A percentile compares a stretch with the other conserved stretches of the same genome.
Evolutionary conservation across 768 basidiomycete species (phyloP).

Genomic region (Agrocybe pediades): DNA sequence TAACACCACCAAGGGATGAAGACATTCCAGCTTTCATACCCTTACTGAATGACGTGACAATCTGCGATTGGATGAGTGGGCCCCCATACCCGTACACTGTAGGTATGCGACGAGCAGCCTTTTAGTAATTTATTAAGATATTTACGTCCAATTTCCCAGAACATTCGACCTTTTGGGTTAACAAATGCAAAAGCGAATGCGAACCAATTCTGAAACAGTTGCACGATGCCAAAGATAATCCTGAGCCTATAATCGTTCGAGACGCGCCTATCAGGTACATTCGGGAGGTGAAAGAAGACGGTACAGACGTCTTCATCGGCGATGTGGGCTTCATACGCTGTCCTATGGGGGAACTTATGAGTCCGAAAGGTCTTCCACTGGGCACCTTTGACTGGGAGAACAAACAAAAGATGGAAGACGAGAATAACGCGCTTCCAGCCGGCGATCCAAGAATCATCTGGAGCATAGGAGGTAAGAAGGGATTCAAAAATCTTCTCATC

Average conservation of each 20-base stretch:
- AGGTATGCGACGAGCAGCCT: background rate
- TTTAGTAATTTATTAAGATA: background rate
- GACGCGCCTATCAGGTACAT: constrained; percentile 29
- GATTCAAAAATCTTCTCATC: background rate
- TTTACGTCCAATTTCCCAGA: background rate
- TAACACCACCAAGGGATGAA: constrained; percentile 55
- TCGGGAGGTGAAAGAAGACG: constrained; percentile 58
- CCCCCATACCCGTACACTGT: constrained; percentile 49
- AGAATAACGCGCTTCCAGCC: constrained; percentile 38
- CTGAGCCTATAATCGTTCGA: constrained; percentile 2
- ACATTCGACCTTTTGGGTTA: background rate
- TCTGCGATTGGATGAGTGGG: constrained; percentile 46
- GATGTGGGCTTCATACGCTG: constrained; percentile 38
- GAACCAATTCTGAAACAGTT: background rate
- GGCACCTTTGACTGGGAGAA: constrained; percentile 33
- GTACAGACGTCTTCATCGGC: constrained; percentile 56
- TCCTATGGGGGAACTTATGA: constrained; percentile 11
- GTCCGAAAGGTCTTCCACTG: background rate
- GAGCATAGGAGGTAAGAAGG: constrained; percentile 56
- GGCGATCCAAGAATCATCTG: constrained; percentile 61
- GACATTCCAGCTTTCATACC: constrained; percentile 38
- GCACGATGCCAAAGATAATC: background rate
- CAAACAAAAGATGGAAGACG: constrained; percentile 31
- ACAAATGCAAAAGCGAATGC: background rate
- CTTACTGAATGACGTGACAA: constrained; percentile 48